phyloP scores from a whole-genome alignment of 768 basidiomycete genomes.

The Tylopilus felleus region DNA sequence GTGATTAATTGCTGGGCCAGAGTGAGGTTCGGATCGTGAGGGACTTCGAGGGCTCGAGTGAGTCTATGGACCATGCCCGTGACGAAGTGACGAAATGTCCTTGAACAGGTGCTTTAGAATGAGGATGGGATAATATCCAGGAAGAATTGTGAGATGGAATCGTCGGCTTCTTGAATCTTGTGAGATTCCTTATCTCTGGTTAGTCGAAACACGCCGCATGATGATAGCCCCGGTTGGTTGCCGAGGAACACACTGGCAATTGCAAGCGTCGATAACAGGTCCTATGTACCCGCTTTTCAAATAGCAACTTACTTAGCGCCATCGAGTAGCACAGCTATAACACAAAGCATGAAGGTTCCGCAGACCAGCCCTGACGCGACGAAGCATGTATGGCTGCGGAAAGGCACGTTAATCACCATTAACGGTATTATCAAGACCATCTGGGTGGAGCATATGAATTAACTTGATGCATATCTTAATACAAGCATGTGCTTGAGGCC shows the following conservation, averaged over 20 bases:
- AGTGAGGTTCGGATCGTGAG: conserved; percentile 50
- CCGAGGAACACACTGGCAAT: background rate
- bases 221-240: background rate
- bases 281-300: background rate
- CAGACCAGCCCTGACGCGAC: background rate
- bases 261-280: background rate
- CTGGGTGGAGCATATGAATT: conserved; percentile 19
- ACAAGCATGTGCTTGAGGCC: conserved; percentile 29
- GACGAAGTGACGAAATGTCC: background rate
- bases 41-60: conserved; percentile 44
- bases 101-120: background rate
- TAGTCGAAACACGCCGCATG: background rate
- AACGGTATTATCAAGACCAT: conserved; percentile 4
- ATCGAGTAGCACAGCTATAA: background rate
- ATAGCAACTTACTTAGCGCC: background rate
- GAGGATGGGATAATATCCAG: background rate
- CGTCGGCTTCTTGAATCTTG: conserved; percentile 2
- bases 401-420: conserved; percentile 3
- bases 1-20: conserved; percentile 56
- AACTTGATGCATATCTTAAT: conserved; percentile 32
- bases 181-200: conserved; percentile 8
- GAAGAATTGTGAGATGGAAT: background rate
- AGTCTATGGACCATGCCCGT: conserved; percentile 29
- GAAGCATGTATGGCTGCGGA: conserved; percentile 2
- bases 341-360: background rate